Conservation (phyloP, 208 protist species). For the Acanthamoeba culbertsoni region DNA sequence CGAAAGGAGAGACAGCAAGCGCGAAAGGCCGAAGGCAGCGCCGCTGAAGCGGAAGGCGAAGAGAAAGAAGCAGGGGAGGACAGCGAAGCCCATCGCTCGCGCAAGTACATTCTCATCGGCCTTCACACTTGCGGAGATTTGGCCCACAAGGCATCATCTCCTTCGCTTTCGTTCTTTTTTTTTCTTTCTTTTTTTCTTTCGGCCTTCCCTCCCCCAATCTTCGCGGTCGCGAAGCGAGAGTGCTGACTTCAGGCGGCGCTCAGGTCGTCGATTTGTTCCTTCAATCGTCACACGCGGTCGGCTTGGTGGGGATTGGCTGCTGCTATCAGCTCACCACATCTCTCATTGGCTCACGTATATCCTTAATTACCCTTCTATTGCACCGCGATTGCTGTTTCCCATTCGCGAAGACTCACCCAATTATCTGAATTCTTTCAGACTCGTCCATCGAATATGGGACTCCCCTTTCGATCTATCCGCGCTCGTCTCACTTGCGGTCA, state of each 20-base stretch:
- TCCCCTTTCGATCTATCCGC: neutral
- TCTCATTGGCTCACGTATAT: neutral
- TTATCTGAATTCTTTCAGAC: too few species aligned
- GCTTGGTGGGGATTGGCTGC: conserved; percentile 1
- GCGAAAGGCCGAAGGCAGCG: neutral
- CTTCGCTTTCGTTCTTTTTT: neutral
- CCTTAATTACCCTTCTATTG: neutral
- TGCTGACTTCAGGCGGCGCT: too few species aligned
- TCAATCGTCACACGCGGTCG: neutral
- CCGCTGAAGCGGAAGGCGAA: neutral
- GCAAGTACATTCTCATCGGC: conserved; percentile 10
- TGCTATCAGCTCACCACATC: conserved; percentile 50
- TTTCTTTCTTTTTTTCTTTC: neutral
- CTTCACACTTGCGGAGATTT: conserved; percentile 48
- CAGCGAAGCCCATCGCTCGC: neutral
- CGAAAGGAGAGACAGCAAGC: neutral
- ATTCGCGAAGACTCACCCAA: too few species aligned
- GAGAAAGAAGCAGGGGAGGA: neutral
- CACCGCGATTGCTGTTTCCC: neutral
- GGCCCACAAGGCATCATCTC: neutral
- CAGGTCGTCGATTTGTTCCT: conserved; percentile 28
- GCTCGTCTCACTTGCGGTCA: neutral
- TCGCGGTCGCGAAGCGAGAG: too few species aligned
- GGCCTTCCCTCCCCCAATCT: neutral
- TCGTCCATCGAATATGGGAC: neutral